A percentile compares a stretch with the other conserved stretches of the same genome.
Conservation (phyloP, 306 rosid species). For the Coriaria nepalensis region DNA sequence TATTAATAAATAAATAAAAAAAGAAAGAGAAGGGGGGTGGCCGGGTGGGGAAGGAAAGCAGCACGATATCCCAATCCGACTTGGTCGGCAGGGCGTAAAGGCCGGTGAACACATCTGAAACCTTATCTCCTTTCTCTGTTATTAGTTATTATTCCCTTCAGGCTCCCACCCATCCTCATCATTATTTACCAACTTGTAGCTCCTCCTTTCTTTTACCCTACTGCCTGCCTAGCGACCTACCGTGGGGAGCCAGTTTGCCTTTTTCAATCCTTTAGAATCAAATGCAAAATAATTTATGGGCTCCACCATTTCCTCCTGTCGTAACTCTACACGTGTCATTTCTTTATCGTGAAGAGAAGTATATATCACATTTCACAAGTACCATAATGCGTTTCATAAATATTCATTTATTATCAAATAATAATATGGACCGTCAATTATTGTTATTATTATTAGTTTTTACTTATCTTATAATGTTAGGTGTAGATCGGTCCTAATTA, state of each 20-base stretch:
- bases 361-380: too few relatives aligned
- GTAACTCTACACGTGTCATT: constrained; percentile 13
- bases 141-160: constrained; percentile 29
- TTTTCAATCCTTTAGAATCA: constrained; percentile 27
- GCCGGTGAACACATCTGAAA: constrained; percentile 47
- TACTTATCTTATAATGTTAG: too few relatives aligned
- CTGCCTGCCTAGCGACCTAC: too few relatives aligned
- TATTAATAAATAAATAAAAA: too few relatives aligned
- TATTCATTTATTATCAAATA: too few relatives aligned
- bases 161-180: constrained; percentile 19
- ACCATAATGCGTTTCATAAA: not conserved
- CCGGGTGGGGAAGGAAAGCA: too few relatives aligned
- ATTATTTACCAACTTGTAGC: constrained; percentile 7
- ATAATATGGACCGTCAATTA: too few relatives aligned
- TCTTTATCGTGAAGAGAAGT: not conserved
- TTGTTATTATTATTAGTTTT: too few relatives aligned
- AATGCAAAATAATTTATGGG: constrained; percentile 56
- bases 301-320: constrained; percentile 12
- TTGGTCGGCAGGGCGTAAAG: constrained; percentile 46
- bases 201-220: too few relatives aligned
- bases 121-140: constrained; percentile 51
- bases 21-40: too few relatives aligned
- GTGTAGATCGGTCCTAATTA: too few relatives aligned
- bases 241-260: too few relatives aligned
- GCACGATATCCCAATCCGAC: constrained; percentile 37